Conservation (phyloP, 306 rosid genomes). For the Glycine latifolia region DNA sequence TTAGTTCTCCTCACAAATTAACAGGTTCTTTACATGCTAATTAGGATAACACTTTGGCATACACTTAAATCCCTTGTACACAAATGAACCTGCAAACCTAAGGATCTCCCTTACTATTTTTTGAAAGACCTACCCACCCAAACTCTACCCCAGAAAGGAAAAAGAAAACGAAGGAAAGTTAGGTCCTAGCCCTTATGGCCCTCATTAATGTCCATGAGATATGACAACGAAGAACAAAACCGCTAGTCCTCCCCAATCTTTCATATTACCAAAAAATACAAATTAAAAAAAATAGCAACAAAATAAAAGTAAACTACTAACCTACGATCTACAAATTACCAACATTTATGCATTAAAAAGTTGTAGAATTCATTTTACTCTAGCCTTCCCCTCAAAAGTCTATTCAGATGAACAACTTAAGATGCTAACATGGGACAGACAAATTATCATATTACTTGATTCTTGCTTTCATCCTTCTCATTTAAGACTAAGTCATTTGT, state of each 20-base stretch:
- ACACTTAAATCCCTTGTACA: conserved; percentile 34
- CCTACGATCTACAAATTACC: conserved; percentile 47
- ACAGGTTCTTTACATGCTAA: conserved; percentile 48
- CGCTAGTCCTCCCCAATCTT: conserved; percentile 43
- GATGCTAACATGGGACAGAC: conserved; percentile 37
- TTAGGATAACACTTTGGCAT: conserved; percentile 28
- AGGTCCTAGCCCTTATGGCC: conserved; percentile 14
- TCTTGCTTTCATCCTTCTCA: conserved; percentile 51
- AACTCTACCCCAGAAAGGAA: conserved; percentile 10
- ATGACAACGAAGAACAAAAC: conserved; percentile 39
- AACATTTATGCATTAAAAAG: conserved; percentile 41
- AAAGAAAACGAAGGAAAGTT: conserved; percentile 33
- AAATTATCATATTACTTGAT: conserved; percentile 46
- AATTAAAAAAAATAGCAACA: background rate
- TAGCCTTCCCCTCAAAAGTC: conserved; percentile 35
- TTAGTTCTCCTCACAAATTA: conserved; percentile 46
- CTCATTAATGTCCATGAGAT: conserved; percentile 30
- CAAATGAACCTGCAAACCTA: conserved; percentile 50
- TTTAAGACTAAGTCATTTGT: conserved; percentile 31
- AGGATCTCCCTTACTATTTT: conserved; percentile 38
- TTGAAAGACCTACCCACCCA: conserved; percentile 44
- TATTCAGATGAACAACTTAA: conserved; percentile 19
- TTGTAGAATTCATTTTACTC: conserved; percentile 12
- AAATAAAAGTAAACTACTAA: conserved; percentile 39
- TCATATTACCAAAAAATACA: conserved; percentile 40